These are phyloP conservation scores for Aspergillus transmontanensis DNA, from an alignment of 2,329 filamentous ascomycete genomes.

Conservation along the genomic window DNA sequence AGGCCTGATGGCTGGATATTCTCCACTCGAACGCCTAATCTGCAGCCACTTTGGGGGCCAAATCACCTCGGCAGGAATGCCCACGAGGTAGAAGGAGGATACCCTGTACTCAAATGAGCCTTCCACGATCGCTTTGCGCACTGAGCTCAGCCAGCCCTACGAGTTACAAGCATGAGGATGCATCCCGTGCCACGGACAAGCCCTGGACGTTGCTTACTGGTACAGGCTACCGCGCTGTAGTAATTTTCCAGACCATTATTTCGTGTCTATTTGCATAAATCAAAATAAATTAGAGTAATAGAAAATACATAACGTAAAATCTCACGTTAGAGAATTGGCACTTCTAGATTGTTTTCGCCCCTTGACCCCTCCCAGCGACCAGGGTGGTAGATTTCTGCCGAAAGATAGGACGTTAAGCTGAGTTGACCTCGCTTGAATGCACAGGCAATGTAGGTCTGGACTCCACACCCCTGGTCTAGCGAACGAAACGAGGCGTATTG, in stretches of 20 bases:
- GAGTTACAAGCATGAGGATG: no score
- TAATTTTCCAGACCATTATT: no score
- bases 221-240: no score
- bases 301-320: no score
- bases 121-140: neutral
- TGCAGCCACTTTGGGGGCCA: neutral
- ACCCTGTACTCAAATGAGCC: neutral
- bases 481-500: conserved; percentile 1
- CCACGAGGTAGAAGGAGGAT: neutral
- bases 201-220: no score
- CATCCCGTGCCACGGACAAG: no score
- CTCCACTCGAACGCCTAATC: neutral
- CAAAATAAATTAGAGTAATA: no score
- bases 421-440: neutral
- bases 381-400: neutral
- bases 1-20: neutral
- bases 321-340: no score
- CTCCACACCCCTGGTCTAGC: neutral
- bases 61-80: neutral
- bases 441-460: conserved; percentile 8
- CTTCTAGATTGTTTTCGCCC: no score
- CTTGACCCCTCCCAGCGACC: neutral
- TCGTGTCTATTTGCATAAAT: no score
- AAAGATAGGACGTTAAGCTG: conserved; percentile 6
- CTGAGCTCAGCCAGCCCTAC: neutral